Base-by-base conservation (phyloP, 2,329 filamentous ascomycete species). In the Fonsecaea erecta region DNA sequence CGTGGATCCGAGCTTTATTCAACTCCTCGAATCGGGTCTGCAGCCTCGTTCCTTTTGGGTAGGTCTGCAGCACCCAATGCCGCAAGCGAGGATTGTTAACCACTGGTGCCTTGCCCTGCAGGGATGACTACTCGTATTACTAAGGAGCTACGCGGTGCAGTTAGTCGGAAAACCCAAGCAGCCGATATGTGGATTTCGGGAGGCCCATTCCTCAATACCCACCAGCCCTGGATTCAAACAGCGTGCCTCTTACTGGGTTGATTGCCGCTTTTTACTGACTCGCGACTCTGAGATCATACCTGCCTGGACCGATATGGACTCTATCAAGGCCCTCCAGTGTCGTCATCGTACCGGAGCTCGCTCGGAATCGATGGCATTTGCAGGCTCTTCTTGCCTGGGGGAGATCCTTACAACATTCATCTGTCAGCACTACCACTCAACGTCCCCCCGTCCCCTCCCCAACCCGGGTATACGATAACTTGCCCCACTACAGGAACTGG, bases 401-500 rank as follows among this genome's bases (percentile, higher is more conserved):
- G 46, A 46, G 37, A 46, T 57, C 37, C 55, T 57, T 57, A 57
- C 14, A 37, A 40, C 46, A 46, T 46, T 57, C 37, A 26, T 57
- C 37, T 28, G 21, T 57, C 12, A 46, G 55, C 37, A 46, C 55
- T 43, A 57, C 55, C 21, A n/a, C n/a, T n/a, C n/a, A 32, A 26
- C 28, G 1, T 6, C 18, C 18, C 35, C 55, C 8, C 18, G 21
- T 48, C 43, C 24, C 43, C 43, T 48, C 43, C 21, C 18, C 43
- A 24, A 24, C 43, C 43, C 43, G 43, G 43, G 18, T 48, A 48
- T 48, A 48, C 21, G 18, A 24, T 48, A 18, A 24, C 12, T 12
- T 11, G 43, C 43, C 43, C 43, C 43, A 48, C 43, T 5, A 48
- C 12, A 48, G 43, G 43, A 48, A 24, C n/a, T 21, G 18, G 18